Conservation (phyloP, 345 rosid genomes). For the Garcia nutans region DNA sequence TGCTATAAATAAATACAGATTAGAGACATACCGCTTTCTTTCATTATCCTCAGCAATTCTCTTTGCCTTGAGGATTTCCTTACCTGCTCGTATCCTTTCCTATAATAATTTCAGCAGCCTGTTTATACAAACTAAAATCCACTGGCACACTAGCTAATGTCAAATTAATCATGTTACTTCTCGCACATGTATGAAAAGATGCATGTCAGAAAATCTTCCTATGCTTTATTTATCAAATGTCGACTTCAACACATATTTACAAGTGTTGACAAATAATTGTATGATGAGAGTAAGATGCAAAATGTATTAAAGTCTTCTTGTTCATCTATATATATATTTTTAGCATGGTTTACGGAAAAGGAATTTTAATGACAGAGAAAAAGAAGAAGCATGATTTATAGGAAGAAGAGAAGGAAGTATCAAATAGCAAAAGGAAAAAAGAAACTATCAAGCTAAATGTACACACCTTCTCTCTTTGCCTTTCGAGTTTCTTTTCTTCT, state of each 20-base stretch:
- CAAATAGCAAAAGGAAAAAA: background rate
- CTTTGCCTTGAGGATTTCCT: constrained; percentile 54
- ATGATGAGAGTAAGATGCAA: background rate
- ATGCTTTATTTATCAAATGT: background rate
- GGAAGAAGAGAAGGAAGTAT: background rate
- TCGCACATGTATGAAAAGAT: background rate
- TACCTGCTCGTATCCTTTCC: constrained; percentile 79
- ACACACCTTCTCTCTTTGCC: constrained; percentile 66
- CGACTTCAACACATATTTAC: background rate
- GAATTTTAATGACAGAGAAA: background rate
- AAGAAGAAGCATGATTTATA: background rate
- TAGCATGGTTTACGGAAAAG: background rate
- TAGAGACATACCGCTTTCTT: constrained; percentile 59
- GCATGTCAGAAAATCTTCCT: background rate
- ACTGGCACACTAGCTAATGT: background rate
- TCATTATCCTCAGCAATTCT: constrained; percentile 62
- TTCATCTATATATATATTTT: too few relatives aligned
- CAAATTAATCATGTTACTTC: background rate
- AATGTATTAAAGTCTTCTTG: background rate
- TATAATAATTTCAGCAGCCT: constrained; percentile 24
- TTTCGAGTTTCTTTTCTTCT: constrained; percentile 48
- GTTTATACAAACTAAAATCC: constrained; percentile 5
- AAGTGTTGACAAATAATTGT: background rate
- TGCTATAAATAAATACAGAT: constrained; percentile 1
- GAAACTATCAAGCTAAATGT: background rate